These are phyloP conservation scores for Ballota nigra DNA, from an alignment of 257 asterid genomes.

Conservation along the genomic window DNA sequence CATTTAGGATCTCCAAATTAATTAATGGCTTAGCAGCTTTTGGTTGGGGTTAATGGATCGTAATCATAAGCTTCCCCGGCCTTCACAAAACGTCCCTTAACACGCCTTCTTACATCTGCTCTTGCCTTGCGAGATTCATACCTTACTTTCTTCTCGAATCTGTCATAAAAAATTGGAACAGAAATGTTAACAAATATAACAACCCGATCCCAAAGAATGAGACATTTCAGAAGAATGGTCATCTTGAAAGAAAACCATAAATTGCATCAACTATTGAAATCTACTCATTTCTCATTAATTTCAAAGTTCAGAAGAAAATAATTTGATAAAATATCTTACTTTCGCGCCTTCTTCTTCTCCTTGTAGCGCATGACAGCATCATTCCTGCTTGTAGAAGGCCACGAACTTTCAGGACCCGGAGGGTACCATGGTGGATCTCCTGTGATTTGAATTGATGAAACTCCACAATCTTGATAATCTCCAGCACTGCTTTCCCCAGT, in stretches of 20 bases:
- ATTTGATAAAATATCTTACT: slow-evolving; percentile 28
- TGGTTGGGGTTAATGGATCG: slow-evolving; percentile 71
- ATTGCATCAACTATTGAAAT: neutral
- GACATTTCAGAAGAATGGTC: no score
- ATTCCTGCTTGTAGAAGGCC: slow-evolving; percentile 61
- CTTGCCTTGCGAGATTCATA: slow-evolving; percentile 92
- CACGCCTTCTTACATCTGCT: slow-evolving; percentile 95
- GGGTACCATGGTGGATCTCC: slow-evolving; percentile 77
- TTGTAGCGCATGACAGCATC: slow-evolving; percentile 90
- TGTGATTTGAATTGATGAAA: slow-evolving; percentile 48
- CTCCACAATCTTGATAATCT: slow-evolving; percentile 72
- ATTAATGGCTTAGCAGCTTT: slow-evolving; percentile 53
- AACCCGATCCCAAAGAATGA: neutral
- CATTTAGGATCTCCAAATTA: slow-evolving; percentile 10
- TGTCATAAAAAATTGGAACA: slow-evolving; percentile 19
- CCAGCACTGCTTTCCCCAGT: slow-evolving; percentile 64
- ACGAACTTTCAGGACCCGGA: slow-evolving; percentile 59
- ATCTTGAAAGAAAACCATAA: no score
- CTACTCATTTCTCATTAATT: neutral
- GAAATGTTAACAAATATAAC: neutral
- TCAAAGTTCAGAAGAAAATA: neutral
- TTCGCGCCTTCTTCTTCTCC: slow-evolving; percentile 85
- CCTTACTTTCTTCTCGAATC: slow-evolving; percentile 92
- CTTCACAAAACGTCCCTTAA: slow-evolving; percentile 94
- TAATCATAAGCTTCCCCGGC: slow-evolving; percentile 90